These are phyloP conservation scores for Aureobasidium sp. DNA, from an alignment of 2,329 filamentous ascomycete species.

Conservation along the genomic window DNA sequence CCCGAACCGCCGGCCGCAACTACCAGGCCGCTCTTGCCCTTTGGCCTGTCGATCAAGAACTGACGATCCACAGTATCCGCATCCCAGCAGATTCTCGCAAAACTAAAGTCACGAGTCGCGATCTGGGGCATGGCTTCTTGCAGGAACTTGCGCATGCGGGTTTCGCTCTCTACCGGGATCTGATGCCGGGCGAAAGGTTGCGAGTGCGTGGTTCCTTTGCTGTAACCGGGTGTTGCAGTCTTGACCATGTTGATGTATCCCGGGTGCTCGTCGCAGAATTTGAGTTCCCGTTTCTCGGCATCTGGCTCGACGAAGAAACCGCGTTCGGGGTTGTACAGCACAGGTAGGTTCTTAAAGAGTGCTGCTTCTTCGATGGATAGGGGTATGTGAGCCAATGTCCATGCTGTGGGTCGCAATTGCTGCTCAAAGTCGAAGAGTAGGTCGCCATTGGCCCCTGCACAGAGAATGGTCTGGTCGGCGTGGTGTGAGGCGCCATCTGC, in stretches of 20 bases:
- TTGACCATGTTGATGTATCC: conserved; percentile 47
- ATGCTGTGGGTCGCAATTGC: conserved; percentile 49
- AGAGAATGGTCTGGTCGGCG: conserved; percentile 42
- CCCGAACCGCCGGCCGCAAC: conserved; percentile 48
- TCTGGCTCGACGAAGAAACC: conserved; percentile 47
- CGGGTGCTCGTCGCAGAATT: conserved; percentile 51
- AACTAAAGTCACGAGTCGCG: conserved; percentile 41
- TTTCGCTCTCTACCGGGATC: conserved; percentile 42
- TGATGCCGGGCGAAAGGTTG: conserved; percentile 40
- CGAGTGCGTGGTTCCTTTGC: conserved; percentile 28
- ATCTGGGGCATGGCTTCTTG: conserved; percentile 48
- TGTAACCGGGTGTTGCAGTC: conserved; percentile 17
- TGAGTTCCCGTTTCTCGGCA: conserved; percentile 40
- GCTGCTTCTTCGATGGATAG: conserved; percentile 41
- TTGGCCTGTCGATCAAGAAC: conserved; percentile 48
- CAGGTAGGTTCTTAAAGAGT: conserved; percentile 42
- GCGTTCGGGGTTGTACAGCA: conserved; percentile 43
- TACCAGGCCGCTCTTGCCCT: conserved; percentile 36
- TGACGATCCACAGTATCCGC: conserved; percentile 49
- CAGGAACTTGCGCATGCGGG: conserved; percentile 43
- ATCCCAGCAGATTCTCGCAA: conserved; percentile 51
- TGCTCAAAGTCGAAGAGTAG: conserved; percentile 44
- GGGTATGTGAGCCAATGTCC: conserved; percentile 47
- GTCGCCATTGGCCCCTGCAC: conserved; percentile 44
- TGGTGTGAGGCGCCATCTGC: conserved; percentile 36